A percentile compares a stretch with the other conserved stretches of the same genome.
phyloP scores from a whole-genome alignment of 2,329 filamentous ascomycete genomes.

The Paraphaeosphaeria sporulosa region DNA sequence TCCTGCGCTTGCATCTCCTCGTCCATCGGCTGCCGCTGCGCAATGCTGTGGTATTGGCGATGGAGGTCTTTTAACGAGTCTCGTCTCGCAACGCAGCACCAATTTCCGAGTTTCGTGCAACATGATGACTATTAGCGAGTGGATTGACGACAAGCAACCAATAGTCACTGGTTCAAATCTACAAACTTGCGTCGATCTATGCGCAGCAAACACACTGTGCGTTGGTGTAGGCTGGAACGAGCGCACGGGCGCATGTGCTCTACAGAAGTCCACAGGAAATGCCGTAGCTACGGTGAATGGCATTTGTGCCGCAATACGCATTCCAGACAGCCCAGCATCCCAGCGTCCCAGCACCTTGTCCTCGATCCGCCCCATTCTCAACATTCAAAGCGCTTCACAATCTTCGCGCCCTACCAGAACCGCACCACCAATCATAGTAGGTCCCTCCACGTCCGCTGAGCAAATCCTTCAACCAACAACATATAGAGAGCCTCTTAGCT shows the following conservation, averaged over 20 bases:
- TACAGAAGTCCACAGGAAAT: background rate
- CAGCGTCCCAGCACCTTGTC: background rate
- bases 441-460: background rate
- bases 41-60: constrained; percentile 1
- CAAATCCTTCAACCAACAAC: background rate
- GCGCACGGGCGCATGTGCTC: background rate
- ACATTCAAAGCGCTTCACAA: background rate
- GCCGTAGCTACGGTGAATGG: background rate
- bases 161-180: background rate
- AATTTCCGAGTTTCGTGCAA: constrained; percentile 4
- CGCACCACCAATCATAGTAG: background rate
- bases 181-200: background rate
- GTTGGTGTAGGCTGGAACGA: constrained; percentile 5
- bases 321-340: background rate
- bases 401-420: background rate
- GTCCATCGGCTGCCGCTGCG: background rate
- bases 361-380: background rate
- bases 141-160: background rate
- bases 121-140: background rate
- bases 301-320: background rate
- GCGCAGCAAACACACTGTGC: background rate
- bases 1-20: background rate
- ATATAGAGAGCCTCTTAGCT: background rate
- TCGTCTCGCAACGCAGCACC: background rate
- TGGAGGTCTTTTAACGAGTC: background rate